These are phyloP conservation scores for Metschnikowia aberdeeniae DNA, from an alignment of 805 yeast genomes.

Conservation along the genomic window DNA sequence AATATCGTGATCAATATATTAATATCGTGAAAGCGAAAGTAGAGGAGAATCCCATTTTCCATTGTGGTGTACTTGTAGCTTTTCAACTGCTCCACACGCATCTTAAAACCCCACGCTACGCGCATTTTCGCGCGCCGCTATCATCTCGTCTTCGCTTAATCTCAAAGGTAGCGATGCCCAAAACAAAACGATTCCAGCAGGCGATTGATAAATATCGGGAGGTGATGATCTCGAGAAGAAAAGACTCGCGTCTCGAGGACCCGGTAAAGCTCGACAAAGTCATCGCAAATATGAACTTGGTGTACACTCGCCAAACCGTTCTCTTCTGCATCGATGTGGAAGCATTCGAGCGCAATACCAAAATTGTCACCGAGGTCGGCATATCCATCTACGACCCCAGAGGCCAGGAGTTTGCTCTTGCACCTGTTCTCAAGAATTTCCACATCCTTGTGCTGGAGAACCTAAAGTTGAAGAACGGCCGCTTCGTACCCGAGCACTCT, in stretches of 20 bases:
- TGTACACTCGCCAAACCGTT: constrained; percentile 17
- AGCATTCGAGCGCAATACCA: constrained; percentile 19
- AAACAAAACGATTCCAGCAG: neutral
- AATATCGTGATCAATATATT: no score
- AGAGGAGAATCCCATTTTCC: no score
- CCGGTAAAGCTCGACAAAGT: neutral
- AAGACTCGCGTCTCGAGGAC: constrained; percentile 1
- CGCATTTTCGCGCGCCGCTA: no score
- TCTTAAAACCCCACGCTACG: no score
- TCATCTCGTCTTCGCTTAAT: neutral
- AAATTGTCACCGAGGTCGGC: constrained; percentile 23
- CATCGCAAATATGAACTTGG: constrained; percentile 13
- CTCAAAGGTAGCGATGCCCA: neutral
- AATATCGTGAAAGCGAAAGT: no score
- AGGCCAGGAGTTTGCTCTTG: constrained; percentile 11
- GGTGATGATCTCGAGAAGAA: neutral
- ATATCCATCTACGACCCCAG: constrained; percentile 22
- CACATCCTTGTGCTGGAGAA: constrained; percentile 21
- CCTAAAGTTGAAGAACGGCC: constrained; percentile 15
- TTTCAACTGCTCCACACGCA: no score
- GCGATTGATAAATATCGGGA: neutral
- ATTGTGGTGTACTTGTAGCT: no score
- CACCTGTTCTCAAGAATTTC: constrained; percentile 16
- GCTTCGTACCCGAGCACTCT: constrained; percentile 22
- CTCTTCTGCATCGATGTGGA: constrained; percentile 24